A percentile compares a stretch with the other conserved stretches of the same genome.
Evolutionary conservation across 2,329 filamentous ascomycete genomes (phyloP).

Genomic region (Karstenula rhodostoma): DNA sequence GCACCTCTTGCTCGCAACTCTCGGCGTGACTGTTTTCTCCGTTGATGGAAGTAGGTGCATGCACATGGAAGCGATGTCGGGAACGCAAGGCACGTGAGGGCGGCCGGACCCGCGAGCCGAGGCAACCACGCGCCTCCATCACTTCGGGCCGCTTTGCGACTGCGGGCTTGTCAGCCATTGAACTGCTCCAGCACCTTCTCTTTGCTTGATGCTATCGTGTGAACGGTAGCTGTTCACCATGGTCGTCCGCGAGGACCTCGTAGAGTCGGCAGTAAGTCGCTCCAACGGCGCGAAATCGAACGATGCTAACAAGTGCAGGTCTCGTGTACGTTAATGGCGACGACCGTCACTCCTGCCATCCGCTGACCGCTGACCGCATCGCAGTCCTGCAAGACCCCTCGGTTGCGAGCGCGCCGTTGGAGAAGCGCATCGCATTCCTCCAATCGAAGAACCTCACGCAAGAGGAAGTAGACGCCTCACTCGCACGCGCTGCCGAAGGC

Average conservation of each 20-base stretch:
- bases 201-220: constrained; percentile 26
- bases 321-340: constrained; percentile 55
- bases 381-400: constrained; percentile 93
- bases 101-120: constrained; percentile 14
- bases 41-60: background rate
- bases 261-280: constrained; percentile 72
- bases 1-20: background rate
- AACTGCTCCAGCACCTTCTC: constrained; percentile 24
- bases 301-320: constrained; percentile 51
- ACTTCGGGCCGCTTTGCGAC: constrained; percentile 23
- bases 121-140: constrained; percentile 15
- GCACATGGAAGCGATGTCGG: background rate
- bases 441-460: constrained; percentile 97
- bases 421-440: constrained; percentile 91
- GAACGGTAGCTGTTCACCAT: constrained; percentile 63
- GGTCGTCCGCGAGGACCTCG: constrained; percentile 94
- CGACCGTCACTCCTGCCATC: constrained; percentile 8
- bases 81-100: constrained; percentile 9
- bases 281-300: background rate
- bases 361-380: constrained; percentile 26
- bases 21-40: background rate
- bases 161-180: constrained; percentile 20
- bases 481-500: constrained; percentile 75
- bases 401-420: constrained; percentile 86
- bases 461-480: constrained; percentile 88